Base-by-base conservation (phyloP, 352 stramenopile species). In the Blastocystis sp. region DNA sequence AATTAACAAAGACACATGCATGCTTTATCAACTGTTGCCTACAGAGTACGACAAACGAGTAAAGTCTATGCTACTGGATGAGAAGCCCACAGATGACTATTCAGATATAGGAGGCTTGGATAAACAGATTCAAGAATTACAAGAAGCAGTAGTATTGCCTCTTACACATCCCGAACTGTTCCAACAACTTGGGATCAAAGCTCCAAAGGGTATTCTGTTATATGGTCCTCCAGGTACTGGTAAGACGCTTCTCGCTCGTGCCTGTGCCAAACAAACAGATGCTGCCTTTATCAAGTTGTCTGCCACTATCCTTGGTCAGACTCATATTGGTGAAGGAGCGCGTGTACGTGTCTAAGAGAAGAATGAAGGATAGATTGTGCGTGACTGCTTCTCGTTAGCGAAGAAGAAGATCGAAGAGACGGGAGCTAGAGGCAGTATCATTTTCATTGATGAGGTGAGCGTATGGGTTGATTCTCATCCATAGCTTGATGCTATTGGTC, bases 1-100 rank as follows among this genome's bases (percentile, higher is more conserved):
- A 53, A 98, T 96, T 17, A 99, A 99, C 92, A 99, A 99, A 92
- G 97, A 99, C 92, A 98, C 94, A 33, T 99, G 99, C 89, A 92
- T 99, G 19, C 98, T 99, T 89, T 89, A 99, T 33, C 96, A 99
- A 92, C 98, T 98, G 92, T 92, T 99, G 3, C 97, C 97, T 0
- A 95, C 95, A 24, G 97, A 99, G 93, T 99, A 98, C 91, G 97
- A 99, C 91, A 98, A 94, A 58, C 92, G 97, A 48, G 96, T 99
- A 15, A 98, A 98, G 92, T 96, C 96, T 7, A 98, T 98, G 96
- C 95, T 98, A 91, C 93, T 97, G 58, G 92, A 95, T 54, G 92
- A 94, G 78, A 94, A 94, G 87, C 92, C 92, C 24, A 93, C 90
- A 17, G 92, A 94, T 89, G 91, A 93, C 35, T 94, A 94, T 87